A percentile compares a stretch with the other conserved stretches of the same genome.
Evolutionary conservation across 164 flowering plant species (phyloP).

Genomic region (Chimonanthus praecox): DNA sequence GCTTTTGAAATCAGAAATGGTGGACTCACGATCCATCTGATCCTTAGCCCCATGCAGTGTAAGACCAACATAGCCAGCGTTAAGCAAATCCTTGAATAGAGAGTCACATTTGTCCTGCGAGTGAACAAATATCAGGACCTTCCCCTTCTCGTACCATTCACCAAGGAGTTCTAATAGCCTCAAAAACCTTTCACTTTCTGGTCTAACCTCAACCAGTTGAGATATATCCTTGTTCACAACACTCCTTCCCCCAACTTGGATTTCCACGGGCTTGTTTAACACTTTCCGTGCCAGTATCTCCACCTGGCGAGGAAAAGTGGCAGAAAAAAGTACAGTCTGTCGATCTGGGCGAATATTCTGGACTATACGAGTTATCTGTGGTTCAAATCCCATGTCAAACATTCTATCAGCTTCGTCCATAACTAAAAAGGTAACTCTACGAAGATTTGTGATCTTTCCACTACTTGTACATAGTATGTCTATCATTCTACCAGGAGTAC

Average conservation of each 20-base stretch:
- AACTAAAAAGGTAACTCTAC: slow-evolving; percentile 85
- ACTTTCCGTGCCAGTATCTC: slow-evolving; percentile 87
- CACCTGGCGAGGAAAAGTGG: slow-evolving; percentile 97
- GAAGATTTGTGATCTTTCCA: slow-evolving; percentile 86
- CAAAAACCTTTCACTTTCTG: slow-evolving; percentile 71
- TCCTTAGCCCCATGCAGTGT: slow-evolving; percentile 98
- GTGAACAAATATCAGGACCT: slow-evolving; percentile 85
- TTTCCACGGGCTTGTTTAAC: slow-evolving; percentile 81
- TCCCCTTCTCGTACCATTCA: slow-evolving; percentile 95
- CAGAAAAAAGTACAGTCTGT: slow-evolving; percentile 96
- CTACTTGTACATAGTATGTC: slow-evolving; percentile 91
- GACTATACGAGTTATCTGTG: slow-evolving; percentile 90
- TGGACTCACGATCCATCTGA: slow-evolving; percentile 93
- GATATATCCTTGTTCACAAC: slow-evolving; percentile 94
- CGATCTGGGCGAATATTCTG: slow-evolving; percentile 91
- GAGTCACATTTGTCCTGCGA: slow-evolving; percentile 91
- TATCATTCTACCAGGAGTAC: slow-evolving; percentile 99
- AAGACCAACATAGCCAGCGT: slow-evolving; percentile 77
- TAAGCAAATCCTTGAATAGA: slow-evolving; percentile 67
- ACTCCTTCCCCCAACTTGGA: slow-evolving; percentile 96
- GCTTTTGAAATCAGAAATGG: slow-evolving; percentile 85
- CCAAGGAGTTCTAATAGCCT: slow-evolving; percentile 86
- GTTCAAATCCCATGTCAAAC: slow-evolving; percentile 99
- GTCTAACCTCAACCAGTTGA: slow-evolving; percentile 88
- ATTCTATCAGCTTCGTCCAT: slow-evolving; percentile 98